These are phyloP conservation scores for Tillandsia fasciculata DNA, from an alignment of 176 grass and related monocot species.

Conservation along the genomic window DNA sequence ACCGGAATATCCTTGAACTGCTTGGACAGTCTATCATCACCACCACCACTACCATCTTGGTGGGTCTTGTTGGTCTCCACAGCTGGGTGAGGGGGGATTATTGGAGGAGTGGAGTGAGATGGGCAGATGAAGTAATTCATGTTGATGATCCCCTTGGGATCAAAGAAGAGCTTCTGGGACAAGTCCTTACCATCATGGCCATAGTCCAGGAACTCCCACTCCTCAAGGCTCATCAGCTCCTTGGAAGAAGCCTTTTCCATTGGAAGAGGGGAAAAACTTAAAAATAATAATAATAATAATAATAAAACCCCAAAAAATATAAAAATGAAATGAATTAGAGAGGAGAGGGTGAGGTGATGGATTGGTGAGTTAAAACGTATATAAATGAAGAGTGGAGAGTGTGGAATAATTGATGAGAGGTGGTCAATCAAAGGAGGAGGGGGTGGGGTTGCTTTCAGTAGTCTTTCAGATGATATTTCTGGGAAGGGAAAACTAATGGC, in stretches of 20 bases:
- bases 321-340: too few relatives aligned
- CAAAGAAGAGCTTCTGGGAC: constrained; percentile 19
- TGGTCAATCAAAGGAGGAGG: too few relatives aligned
- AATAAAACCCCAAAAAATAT: too few relatives aligned
- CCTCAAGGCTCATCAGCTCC: constrained; percentile 49
- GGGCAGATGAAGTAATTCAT: constrained; percentile 48
- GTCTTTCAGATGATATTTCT: background rate
- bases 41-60: too few relatives aligned
- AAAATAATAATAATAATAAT: background rate
- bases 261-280: constrained; percentile 13
- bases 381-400: too few relatives aligned
- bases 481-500: background rate
- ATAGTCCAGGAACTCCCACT: constrained; percentile 76
- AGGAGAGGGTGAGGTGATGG: background rate
- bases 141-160: constrained; percentile 30
- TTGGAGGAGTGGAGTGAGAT: constrained; percentile 16
- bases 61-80: too few relatives aligned
- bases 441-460: background rate
- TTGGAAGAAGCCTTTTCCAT: constrained; percentile 22
- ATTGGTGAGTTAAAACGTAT: too few relatives aligned
- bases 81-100: background rate
- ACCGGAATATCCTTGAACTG: constrained; percentile 44
- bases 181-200: constrained; percentile 18
- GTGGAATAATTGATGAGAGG: too few relatives aligned
- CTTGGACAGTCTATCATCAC: background rate